Conservation (phyloP, 2,329 filamentous ascomycete species). For the Gaeumannomyces tritici region DNA sequence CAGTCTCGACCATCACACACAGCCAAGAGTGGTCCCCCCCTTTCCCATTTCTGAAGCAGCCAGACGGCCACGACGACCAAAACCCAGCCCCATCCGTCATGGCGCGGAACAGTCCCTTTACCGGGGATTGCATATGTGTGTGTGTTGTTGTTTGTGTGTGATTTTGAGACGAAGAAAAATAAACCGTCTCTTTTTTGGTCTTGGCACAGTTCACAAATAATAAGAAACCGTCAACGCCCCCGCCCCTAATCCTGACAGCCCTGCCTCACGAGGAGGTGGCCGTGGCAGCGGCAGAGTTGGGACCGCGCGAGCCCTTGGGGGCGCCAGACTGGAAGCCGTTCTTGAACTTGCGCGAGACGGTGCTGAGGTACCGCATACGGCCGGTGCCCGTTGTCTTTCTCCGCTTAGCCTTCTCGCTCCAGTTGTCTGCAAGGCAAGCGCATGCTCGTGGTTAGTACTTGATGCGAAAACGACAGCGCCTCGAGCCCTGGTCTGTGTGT, state of each 20-base stretch:
- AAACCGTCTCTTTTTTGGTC: not conserved
- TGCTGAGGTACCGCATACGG: slow-evolving; percentile 91
- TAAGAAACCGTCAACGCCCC: not conserved
- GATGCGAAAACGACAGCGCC: not conserved
- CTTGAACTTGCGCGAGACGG: slow-evolving; percentile 85
- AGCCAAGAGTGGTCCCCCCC: not conserved
- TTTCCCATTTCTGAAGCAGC: not conserved
- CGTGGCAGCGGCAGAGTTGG: slow-evolving; percentile 15
- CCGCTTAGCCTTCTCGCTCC: slow-evolving; percentile 99
- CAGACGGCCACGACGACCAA: not conserved
- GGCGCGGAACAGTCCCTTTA: not conserved
- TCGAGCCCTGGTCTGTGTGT: no score
- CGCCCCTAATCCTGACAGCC: not conserved
- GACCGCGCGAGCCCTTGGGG: slow-evolving; percentile 74
- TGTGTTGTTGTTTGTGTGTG: not conserved
- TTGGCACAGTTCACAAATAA: not conserved
- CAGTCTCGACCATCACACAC: slow-evolving; percentile 3
- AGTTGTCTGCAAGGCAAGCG: slow-evolving; percentile 67
- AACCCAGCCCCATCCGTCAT: not conserved
- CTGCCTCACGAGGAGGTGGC: not conserved
- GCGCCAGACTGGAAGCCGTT: slow-evolving; percentile 93
- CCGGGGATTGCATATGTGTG: not conserved
- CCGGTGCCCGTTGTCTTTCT: slow-evolving; percentile 98
- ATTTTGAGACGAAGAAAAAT: not conserved
- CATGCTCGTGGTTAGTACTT: not conserved